A percentile compares a stretch with the other conserved stretches of the same genome.
Evolutionary conservation across 225 moss, liverwort and hornwort species (phyloP).

Genomic region (Polytrichum commune): DNA sequence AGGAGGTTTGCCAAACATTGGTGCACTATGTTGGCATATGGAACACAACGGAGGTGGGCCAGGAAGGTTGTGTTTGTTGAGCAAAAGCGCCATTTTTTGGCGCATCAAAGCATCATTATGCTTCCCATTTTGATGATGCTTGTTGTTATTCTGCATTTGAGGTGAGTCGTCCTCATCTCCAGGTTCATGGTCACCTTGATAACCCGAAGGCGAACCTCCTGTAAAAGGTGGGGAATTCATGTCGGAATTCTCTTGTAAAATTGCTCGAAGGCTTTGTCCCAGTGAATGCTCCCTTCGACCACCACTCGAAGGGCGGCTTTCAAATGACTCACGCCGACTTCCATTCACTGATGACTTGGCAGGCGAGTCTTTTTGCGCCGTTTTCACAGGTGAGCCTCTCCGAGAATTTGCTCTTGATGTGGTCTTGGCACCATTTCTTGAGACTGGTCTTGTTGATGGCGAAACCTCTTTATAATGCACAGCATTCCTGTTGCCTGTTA

Average conservation of each 20-base stretch:
- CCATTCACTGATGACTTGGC: slow-evolving; percentile 6
- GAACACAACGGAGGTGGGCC: slow-evolving; percentile 68
- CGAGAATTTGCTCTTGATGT: slow-evolving; percentile 36
- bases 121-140: slow-evolving; percentile 24
- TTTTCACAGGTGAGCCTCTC: slow-evolving; percentile 50
- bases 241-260: slow-evolving; percentile 55
- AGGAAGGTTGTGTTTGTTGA: slow-evolving; percentile 47
- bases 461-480: slow-evolving; percentile 19
- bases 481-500: slow-evolving; percentile 25
- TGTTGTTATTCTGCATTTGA: slow-evolving; percentile 24
- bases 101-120: slow-evolving; percentile 38
- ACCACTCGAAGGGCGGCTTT: slow-evolving; percentile 17
- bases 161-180: slow-evolving; percentile 28
- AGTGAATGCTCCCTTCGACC: slow-evolving; percentile 39
- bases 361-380: slow-evolving; percentile 17
- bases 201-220: slow-evolving; percentile 45
- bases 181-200: slow-evolving; percentile 56
- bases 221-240: slow-evolving; percentile 23
- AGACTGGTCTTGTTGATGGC: slow-evolving; percentile 10
- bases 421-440: slow-evolving; percentile 36
- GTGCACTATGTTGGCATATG: slow-evolving; percentile 58
- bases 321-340: slow-evolving; percentile 30
- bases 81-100: slow-evolving; percentile 43
- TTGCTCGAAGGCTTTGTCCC: slow-evolving; percentile 52
- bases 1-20: slow-evolving; percentile 72